Evolutionary conservation across 345 rosid genomes (phyloP).

Genomic region (Citrus inodora): DNA sequence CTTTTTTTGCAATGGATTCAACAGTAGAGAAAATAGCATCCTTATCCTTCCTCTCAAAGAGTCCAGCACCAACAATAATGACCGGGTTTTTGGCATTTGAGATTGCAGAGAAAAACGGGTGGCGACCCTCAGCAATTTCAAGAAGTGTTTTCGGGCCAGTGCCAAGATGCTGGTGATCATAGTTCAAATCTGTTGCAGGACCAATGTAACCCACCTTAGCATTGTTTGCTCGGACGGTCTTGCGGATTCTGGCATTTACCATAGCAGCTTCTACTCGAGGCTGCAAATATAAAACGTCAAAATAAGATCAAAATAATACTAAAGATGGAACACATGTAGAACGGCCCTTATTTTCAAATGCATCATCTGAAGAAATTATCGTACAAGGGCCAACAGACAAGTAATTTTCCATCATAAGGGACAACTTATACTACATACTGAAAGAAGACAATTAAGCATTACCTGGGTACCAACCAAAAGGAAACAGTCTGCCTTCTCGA

Average conservation of each 20-base stretch:
- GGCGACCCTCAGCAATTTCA: conserved; percentile 79
- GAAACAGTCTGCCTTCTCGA: conserved; percentile 91
- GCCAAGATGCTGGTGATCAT: conserved; percentile 84
- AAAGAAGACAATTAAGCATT: conserved; percentile 10
- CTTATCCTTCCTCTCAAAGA: conserved; percentile 77
- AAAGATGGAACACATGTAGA: neutral
- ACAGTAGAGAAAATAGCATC: conserved; percentile 72
- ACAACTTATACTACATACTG: neutral
- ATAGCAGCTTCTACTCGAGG: conserved; percentile 97
- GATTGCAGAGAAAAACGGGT: conserved; percentile 64
- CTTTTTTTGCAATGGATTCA: conserved; percentile 69
- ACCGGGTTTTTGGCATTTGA: conserved; percentile 85
- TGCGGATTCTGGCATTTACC: conserved; percentile 93
- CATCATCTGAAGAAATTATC: neutral
- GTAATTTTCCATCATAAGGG: neutral
- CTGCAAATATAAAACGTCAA: conserved; percentile 41
- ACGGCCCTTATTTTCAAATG: neutral
- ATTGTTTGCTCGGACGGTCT: conserved; percentile 74
- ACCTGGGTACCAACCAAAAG: conserved; percentile 98
- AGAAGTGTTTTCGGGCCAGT: conserved; percentile 74
- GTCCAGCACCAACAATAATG: conserved; percentile 82
- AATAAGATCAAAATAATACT: conserved; percentile 5
- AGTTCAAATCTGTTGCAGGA: conserved; percentile 71
- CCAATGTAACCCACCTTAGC: conserved; percentile 95
- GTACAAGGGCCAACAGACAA: neutral